Evolutionary conservation across 1,284 basidiomycete species (phyloP).

Genomic region (Rhodotorula glutinis): DNA sequence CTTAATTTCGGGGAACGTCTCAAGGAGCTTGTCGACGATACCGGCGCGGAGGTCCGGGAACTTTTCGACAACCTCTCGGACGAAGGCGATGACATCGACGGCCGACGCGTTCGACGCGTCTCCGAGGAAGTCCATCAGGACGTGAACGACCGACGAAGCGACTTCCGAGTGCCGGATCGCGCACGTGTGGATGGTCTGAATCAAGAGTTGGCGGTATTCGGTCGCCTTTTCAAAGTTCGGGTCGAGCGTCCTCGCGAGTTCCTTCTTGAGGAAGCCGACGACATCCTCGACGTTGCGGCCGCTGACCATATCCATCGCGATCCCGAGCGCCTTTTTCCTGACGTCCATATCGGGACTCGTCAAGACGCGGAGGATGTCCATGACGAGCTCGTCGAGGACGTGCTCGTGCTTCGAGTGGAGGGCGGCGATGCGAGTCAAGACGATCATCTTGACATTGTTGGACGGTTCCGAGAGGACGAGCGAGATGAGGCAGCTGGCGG

Average conservation of each 20-base stretch:
- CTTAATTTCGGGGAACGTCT: slow-evolving; percentile 84
- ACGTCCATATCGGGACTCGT: slow-evolving; percentile 96
- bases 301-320: slow-evolving; percentile 90
- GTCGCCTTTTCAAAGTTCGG: slow-evolving; percentile 68
- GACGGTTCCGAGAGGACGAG: slow-evolving; percentile 85
- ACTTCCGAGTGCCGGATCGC: slow-evolving; percentile 99
- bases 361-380: slow-evolving; percentile 92
- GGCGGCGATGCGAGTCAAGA: slow-evolving; percentile 83
- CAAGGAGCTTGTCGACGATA: slow-evolving; percentile 81
- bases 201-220: slow-evolving; percentile 93
- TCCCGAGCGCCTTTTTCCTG: slow-evolving; percentile 82
- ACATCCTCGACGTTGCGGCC: slow-evolving; percentile 98
- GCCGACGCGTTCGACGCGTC: slow-evolving; percentile 88
- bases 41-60: slow-evolving; percentile 82
- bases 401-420: slow-evolving; percentile 85
- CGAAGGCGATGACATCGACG: slow-evolving; percentile 92
- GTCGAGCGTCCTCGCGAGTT: slow-evolving; percentile 87
- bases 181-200: slow-evolving; percentile 95
- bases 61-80: slow-evolving; percentile 96
- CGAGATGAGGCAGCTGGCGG: slow-evolving; percentile 83
- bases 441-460: slow-evolving; percentile 99
- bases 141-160: slow-evolving; percentile 91
- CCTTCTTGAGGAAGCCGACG: slow-evolving; percentile 94
- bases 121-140: slow-evolving; percentile 97
- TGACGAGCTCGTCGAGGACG: slow-evolving; percentile 85